Percentiles rank a stretch among this genome's conserved stretches.
These are phyloP conservation scores for Sporothrix pseudoabietina DNA, from an alignment of 2,329 filamentous ascomycete genomes.

Conservation along the genomic window DNA sequence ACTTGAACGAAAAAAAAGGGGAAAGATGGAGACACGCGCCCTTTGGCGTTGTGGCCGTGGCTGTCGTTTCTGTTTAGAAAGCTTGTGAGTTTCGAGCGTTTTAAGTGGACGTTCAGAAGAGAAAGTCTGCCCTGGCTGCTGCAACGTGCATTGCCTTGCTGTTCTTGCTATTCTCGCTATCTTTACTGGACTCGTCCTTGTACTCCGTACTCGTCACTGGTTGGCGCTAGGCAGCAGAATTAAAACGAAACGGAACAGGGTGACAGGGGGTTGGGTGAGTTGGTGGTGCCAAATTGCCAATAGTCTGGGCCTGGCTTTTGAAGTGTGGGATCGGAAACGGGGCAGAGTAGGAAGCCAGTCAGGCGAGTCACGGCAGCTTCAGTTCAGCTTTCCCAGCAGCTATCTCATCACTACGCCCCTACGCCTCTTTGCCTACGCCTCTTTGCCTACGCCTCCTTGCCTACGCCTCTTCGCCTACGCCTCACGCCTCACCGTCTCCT, in stretches of 20 bases:
- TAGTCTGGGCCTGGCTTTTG: background rate
- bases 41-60: background rate
- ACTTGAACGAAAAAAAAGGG: background rate
- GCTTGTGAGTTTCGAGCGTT: background rate
- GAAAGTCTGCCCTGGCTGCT: background rate
- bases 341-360: no score
- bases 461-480: no score
- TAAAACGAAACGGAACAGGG: background rate
- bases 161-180: no score
- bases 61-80: no score
- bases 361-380: no score
- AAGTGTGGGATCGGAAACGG: no score
- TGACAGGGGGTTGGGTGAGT: background rate
- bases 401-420: no score
- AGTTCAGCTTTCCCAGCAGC: no score
- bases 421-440: no score
- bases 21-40: background rate
- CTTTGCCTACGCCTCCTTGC: no score
- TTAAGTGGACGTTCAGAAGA: background rate
- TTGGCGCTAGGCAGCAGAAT: slow-evolving; percentile 13
- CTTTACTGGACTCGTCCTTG: background rate
- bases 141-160: no score
- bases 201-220: background rate
- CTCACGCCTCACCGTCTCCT: no score
- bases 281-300: background rate